A percentile compares a stretch with the other conserved stretches of the same genome.
phyloP scores from a whole-genome alignment of 2,329 filamentous ascomycete genomes.

The Chrysosporium queenslandicum region DNA sequence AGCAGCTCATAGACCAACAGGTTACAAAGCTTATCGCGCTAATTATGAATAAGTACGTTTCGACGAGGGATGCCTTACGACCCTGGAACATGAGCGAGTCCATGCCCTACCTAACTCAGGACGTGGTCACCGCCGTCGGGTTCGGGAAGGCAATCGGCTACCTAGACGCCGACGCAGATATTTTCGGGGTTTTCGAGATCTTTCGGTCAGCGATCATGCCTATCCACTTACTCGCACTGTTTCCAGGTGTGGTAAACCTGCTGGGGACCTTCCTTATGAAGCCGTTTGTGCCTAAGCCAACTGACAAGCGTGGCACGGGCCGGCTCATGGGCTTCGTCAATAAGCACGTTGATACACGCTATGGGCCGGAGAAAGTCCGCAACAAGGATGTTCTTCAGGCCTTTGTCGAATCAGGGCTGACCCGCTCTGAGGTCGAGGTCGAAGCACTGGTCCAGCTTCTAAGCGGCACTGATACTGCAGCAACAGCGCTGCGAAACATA shows the following conservation, averaged over 20 bases:
- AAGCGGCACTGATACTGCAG: not conserved
- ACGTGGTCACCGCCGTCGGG: slow-evolving; percentile 46
- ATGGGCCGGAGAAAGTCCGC: not conserved
- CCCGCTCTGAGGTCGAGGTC: not conserved
- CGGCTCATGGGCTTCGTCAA: not conserved
- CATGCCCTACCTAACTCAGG: slow-evolving; percentile 46
- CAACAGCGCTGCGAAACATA: slow-evolving; percentile 4
- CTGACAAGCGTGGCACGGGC: not conserved
- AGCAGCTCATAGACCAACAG: slow-evolving; percentile 41
- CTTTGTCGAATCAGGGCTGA: slow-evolving; percentile 1
- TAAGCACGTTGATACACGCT: slow-evolving; percentile 1
- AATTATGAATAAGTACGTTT: slow-evolving; percentile 40
- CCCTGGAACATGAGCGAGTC: slow-evolving; percentile 41
- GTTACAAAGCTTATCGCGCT: slow-evolving; percentile 41
- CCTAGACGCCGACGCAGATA: slow-evolving; percentile 37
- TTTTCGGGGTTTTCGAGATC: slow-evolving; percentile 32
- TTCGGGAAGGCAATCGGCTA: slow-evolving; percentile 44
- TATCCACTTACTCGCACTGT: not conserved
- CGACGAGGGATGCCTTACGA: slow-evolving; percentile 21
- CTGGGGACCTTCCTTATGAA: not conserved
- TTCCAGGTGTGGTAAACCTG: not conserved
- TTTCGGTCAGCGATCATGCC: slow-evolving; percentile 1
- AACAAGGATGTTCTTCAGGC: not conserved
- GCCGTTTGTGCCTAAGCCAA: slow-evolving; percentile 2
- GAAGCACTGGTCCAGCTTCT: slow-evolving; percentile 1